A percentile compares a stretch with the other conserved stretches of the same genome.
phyloP scores from a whole-genome alignment of 2,329 filamentous ascomycete species.

The Fusarium proliferatum region DNA sequence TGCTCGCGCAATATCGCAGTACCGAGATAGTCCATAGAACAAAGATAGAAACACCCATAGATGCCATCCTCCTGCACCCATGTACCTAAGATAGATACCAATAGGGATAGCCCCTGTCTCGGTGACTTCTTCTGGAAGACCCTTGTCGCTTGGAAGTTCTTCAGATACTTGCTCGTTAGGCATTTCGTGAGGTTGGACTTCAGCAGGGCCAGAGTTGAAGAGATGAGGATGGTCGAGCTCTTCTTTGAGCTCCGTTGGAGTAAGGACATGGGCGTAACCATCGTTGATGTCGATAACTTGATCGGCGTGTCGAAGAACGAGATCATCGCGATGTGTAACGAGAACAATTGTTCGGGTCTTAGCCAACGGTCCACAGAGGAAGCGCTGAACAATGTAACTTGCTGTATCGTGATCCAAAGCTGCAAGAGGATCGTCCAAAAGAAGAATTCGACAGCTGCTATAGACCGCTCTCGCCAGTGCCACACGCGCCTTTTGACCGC shows the following conservation, averaged over 20 bases:
- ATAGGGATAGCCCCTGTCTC: constrained; percentile 77
- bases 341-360: constrained; percentile 78
- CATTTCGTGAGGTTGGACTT: constrained; percentile 36
- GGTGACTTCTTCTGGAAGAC: constrained; percentile 49
- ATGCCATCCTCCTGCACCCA: constrained; percentile 79
- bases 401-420: constrained; percentile 72
- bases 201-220: constrained; percentile 27
- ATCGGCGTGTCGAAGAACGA: constrained; percentile 78
- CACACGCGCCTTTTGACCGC: constrained; percentile 72
- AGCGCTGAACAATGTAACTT: constrained; percentile 69
- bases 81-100: constrained; percentile 84
- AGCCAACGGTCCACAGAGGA: constrained; percentile 68
- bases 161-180: constrained; percentile 50
- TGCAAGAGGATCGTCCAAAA: constrained; percentile 73
- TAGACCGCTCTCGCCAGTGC: constrained; percentile 73
- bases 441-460: constrained; percentile 64
- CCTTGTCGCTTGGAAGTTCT: constrained; percentile 29
- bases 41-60: constrained; percentile 77
- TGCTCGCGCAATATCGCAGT: constrained; percentile 72
- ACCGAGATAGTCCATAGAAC: constrained; percentile 71
- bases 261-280: constrained; percentile 65
- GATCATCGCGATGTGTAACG: constrained; percentile 82
- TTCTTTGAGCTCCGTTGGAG: constrained; percentile 56
- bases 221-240: constrained; percentile 54
- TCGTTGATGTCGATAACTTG: constrained; percentile 78